phyloP scores from a whole-genome alignment of 148 eudicot genomes.

The Mesembryanthemum crystallinum region DNA sequence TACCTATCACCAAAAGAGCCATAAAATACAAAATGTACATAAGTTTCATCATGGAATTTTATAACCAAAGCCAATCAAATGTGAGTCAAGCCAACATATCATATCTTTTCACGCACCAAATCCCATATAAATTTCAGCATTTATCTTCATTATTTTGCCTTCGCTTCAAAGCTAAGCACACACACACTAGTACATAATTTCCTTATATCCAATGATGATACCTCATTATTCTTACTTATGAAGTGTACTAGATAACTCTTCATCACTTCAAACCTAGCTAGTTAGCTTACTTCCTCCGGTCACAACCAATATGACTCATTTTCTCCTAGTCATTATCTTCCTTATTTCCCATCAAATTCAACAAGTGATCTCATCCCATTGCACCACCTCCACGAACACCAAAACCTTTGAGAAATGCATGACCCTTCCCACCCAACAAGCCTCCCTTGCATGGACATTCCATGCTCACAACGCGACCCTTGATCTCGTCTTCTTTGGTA shows the following conservation, averaged over 20 bases:
- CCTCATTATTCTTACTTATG: conserved; percentile 2
- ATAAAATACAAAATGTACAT: background rate
- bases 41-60: conserved; percentile 11
- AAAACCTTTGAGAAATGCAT: conserved; percentile 75
- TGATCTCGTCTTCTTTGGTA: conserved; percentile 69
- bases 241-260: background rate
- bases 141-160: conserved; percentile 19
- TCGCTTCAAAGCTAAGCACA: conserved; percentile 59
- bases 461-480: conserved; percentile 70
- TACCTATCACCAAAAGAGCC: background rate
- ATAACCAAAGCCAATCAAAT: background rate
- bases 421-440: conserved; percentile 76
- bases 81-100: background rate
- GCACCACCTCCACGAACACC: conserved; percentile 54
- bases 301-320: conserved; percentile 36
- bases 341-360: conserved; percentile 16
- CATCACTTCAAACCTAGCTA: conserved; percentile 3
- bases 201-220: background rate
- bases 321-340: conserved; percentile 30
- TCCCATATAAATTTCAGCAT: background rate
- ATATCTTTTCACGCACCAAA: conserved; percentile 14
- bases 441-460: conserved; percentile 89
- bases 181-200: conserved; percentile 17
- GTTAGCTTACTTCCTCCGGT: background rate
- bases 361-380: conserved; percentile 45